phyloP scores from a whole-genome alignment of 257 asterid species.

The Asclepias syriaca region DNA sequence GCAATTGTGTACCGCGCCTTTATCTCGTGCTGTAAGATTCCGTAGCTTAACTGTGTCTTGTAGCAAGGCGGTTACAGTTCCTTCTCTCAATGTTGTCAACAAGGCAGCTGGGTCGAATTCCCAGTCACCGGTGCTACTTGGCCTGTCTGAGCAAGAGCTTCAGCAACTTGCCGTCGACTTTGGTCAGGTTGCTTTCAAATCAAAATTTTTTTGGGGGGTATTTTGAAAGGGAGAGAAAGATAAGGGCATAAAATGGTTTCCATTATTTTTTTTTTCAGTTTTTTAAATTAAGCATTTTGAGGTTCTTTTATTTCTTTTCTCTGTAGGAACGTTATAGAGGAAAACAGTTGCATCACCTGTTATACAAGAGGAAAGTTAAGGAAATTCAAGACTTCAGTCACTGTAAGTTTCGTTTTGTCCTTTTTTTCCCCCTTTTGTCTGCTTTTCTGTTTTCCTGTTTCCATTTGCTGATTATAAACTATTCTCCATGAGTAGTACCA shows the following conservation, averaged over 20 bases:
- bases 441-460: not conserved
- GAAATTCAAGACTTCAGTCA: constrained; percentile 66
- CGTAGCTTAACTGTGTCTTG: constrained; percentile 42
- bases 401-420: constrained; percentile 38
- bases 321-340: constrained; percentile 79
- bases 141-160: constrained; percentile 74
- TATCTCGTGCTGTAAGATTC: constrained; percentile 38
- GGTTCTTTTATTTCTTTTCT: not conserved
- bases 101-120: constrained; percentile 18
- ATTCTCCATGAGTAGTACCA: constrained; percentile 56
- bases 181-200: constrained; percentile 45
- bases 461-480: not conserved
- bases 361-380: constrained; percentile 78
- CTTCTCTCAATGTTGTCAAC: constrained; percentile 29
- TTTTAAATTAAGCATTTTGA: not conserved
- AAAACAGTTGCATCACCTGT: constrained; percentile 75
- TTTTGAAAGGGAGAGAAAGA: not conserved
- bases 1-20: constrained; percentile 31
- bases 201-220: no score
- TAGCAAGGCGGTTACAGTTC: constrained; percentile 24
- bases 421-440: no score
- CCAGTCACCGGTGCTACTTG: constrained; percentile 63
- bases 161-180: constrained; percentile 68
- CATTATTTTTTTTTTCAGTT: not conserved
- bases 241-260: not conserved